Evolutionary conservation across 2,329 filamentous ascomycete genomes (phyloP).

Genomic region (Colletotrichum sp.): DNA sequence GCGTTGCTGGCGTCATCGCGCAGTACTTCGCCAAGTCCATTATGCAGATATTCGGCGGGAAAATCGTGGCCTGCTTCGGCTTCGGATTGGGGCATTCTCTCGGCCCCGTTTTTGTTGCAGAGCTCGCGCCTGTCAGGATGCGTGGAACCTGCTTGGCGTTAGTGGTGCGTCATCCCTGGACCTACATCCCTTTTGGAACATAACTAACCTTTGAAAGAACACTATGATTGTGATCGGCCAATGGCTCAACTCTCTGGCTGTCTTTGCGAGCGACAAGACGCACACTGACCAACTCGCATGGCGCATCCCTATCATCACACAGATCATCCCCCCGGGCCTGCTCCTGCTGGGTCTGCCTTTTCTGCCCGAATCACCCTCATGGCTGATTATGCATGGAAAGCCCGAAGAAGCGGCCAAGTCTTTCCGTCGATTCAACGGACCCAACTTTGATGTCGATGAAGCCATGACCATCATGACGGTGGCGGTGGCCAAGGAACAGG

Average conservation of each 20-base stretch:
- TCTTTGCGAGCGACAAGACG: conserved; percentile 6
- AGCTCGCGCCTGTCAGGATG: conserved; percentile 33
- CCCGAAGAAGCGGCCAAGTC: conserved; percentile 22
- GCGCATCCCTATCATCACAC: conserved; percentile 33
- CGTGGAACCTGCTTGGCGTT: conserved; percentile 32
- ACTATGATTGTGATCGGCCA: conserved; percentile 37
- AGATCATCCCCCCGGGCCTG: conserved; percentile 29
- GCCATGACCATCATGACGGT: conserved; percentile 23
- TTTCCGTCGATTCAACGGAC: conserved; percentile 29
- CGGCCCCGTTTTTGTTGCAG: conserved; percentile 35
- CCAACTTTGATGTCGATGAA: conserved; percentile 26
- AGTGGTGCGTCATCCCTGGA: not conserved
- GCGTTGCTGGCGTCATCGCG: conserved; percentile 26
- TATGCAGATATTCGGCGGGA: conserved; percentile 31
- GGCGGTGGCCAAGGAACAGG: conserved; percentile 26
- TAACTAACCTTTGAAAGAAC: conserved; percentile 16
- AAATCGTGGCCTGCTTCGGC: conserved; percentile 30
- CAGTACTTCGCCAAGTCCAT: conserved; percentile 26
- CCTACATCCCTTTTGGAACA: not conserved
- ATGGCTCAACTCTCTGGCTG: conserved; percentile 19
- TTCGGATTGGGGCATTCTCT: conserved; percentile 35
- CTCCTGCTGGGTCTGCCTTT: conserved; percentile 25
- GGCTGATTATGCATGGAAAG: conserved; percentile 23
- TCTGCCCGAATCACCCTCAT: conserved; percentile 24
- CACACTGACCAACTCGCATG: conserved; percentile 28